phyloP scores from a whole-genome alignment of 257 asterid species.

The Handroanthus guayacan region DNA sequence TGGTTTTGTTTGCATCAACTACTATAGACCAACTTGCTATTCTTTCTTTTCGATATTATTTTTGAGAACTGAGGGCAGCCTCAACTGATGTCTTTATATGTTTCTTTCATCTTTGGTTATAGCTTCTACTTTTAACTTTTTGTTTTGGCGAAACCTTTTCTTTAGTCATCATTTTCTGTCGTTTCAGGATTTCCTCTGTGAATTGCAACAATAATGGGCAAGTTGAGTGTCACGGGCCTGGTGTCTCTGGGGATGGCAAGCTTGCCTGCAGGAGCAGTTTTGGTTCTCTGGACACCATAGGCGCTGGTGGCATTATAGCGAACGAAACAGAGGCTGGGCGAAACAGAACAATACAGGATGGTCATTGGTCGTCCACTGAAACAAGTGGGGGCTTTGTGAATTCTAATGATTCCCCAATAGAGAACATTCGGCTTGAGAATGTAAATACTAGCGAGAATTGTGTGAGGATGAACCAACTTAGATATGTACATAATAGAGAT shows the following conservation, averaged over 20 bases:
- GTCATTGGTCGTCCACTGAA: conserved; percentile 47
- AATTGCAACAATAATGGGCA: conserved; percentile 38
- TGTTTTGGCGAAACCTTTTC: background rate
- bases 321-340: conserved; percentile 41
- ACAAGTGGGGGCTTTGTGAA: conserved; percentile 57
- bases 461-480: conserved; percentile 44
- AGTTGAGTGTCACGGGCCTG: conserved; percentile 39
- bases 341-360: conserved; percentile 47
- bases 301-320: conserved; percentile 40
- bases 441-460: conserved; percentile 63
- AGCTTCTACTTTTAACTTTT: conserved; percentile 4
- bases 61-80: background rate
- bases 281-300: conserved; percentile 51
- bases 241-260: conserved; percentile 44
- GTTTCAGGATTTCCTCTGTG: conserved; percentile 30
- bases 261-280: conserved; percentile 37
- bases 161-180: conserved; percentile 1
- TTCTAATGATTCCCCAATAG: conserved; percentile 55
- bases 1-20: conserved; percentile 6
- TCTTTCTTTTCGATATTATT: background rate
- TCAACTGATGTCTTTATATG: conserved; percentile 1
- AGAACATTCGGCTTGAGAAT: conserved; percentile 46
- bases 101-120: conserved; percentile 28
- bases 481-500: conserved; percentile 66
- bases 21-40: background rate